Evolutionary conservation across 2,329 filamentous ascomycete genomes (phyloP).

Genomic region (Colletotrichum caudatum): DNA sequence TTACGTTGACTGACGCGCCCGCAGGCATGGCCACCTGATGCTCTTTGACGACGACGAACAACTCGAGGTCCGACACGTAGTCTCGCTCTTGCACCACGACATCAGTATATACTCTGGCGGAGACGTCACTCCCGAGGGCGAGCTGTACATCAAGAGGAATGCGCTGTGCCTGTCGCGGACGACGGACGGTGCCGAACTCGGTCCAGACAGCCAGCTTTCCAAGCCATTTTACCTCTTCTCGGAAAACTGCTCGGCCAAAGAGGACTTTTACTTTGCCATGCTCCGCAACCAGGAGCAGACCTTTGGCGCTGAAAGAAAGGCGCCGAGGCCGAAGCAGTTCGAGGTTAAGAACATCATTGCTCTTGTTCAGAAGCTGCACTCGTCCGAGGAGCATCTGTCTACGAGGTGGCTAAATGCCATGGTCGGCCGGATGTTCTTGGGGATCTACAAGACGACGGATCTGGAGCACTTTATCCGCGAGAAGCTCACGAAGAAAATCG

Average conservation of each 20-base stretch:
- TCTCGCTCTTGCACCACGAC: constrained; percentile 89
- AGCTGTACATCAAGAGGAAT: constrained; percentile 95
- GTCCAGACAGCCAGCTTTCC: constrained; percentile 68
- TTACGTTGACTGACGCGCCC: constrained; percentile 29
- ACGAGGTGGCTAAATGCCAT: constrained; percentile 95
- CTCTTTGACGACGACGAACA: constrained; percentile 96
- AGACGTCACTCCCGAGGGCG: constrained; percentile 84
- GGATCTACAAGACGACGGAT: constrained; percentile 85
- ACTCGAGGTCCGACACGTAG: constrained; percentile 94
- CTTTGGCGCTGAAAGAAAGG: constrained; percentile 65
- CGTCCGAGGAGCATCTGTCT: constrained; percentile 89
- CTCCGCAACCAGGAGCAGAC: constrained; percentile 84
- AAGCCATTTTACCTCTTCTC: constrained; percentile 96
- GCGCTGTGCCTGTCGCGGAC: constrained; percentile 84
- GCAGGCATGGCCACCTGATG: constrained; percentile 93
- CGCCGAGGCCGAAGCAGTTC: constrained; percentile 80
- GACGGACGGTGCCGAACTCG: constrained; percentile 63
- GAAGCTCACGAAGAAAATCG: constrained; percentile 96
- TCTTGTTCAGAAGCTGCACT: constrained; percentile 90
- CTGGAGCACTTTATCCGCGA: constrained; percentile 82
- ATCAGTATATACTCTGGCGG: constrained; percentile 88
- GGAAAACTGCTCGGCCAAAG: constrained; percentile 94
- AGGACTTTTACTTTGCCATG: constrained; percentile 97
- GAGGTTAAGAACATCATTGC: constrained; percentile 89
- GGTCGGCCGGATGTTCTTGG: constrained; percentile 88